These are phyloP conservation scores for Bryoerythrophyllum caledonicum DNA, from an alignment of 225 moss, liverwort and hornwort genomes.

Conservation along the genomic window DNA sequence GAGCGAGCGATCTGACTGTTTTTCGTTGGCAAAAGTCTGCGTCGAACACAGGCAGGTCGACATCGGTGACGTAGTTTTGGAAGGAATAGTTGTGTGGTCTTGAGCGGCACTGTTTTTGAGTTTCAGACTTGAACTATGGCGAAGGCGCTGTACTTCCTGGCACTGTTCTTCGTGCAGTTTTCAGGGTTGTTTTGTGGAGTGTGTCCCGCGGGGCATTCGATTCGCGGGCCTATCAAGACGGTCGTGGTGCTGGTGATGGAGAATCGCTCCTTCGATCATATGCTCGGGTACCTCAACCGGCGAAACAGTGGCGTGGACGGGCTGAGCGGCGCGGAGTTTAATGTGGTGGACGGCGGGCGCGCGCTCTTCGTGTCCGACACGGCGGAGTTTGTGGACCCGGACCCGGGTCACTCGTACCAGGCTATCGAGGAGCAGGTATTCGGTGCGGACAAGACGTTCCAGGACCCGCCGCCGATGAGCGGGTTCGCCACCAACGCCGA, in stretches of 20 bases:
- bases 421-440: constrained; percentile 79
- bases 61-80: too few relatives aligned
- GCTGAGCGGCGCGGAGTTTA: constrained; percentile 76
- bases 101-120: not conserved
- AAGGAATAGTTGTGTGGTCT: not conserved
- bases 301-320: constrained; percentile 79
- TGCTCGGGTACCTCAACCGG: constrained; percentile 85
- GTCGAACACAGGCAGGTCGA: not conserved
- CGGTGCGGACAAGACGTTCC: constrained; percentile 22
- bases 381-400: constrained; percentile 90
- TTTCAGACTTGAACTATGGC: constrained; percentile 16
- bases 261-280: constrained; percentile 96
- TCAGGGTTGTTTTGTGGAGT: not conserved
- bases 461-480: constrained; percentile 72
- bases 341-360: constrained; percentile 33
- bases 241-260: constrained; percentile 94
- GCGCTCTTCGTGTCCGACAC: constrained; percentile 68
- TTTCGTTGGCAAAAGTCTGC: not conserved
- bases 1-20: too few relatives aligned
- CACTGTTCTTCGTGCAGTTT: constrained; percentile 20
- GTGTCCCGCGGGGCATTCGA: constrained; percentile 16
- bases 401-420: constrained; percentile 88
- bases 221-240: constrained; percentile 82
- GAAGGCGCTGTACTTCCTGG: not conserved
- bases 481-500: constrained; percentile 84